A percentile compares a stretch with the other conserved stretches of the same genome.
Evolutionary conservation across 1,284 basidiomycete species (phyloP).

Genomic region (Tylopilus sp.): DNA sequence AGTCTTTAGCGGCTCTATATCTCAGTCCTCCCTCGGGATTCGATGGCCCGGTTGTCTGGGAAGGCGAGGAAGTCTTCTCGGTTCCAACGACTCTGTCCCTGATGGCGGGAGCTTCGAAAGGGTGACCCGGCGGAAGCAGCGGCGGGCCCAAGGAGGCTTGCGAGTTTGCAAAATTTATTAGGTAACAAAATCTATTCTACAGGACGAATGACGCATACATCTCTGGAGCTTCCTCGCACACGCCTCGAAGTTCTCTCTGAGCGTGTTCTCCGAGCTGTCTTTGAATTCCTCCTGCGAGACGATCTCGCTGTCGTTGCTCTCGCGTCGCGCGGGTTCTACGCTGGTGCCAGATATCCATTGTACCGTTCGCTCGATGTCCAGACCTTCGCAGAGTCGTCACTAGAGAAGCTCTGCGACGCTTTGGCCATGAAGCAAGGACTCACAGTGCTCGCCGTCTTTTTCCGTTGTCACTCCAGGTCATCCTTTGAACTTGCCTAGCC

Average conservation of each 20-base stretch:
- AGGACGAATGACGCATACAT: neutral
- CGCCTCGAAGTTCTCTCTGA: constrained; percentile 16
- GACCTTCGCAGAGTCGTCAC: constrained; percentile 8
- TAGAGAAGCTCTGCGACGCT: constrained; percentile 17
- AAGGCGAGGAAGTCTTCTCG: constrained; percentile 30
- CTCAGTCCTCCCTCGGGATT: constrained; percentile 32
- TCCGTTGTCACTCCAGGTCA: constrained; percentile 26
- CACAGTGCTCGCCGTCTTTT: constrained; percentile 23
- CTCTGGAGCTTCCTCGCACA: neutral
- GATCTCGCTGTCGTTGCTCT: constrained; percentile 22
- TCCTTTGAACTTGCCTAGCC: constrained; percentile 6
- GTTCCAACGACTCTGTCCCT: constrained; percentile 11
- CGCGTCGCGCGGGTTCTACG: constrained; percentile 22
- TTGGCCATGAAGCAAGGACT: constrained; percentile 20
- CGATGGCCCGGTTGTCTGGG: constrained; percentile 33
- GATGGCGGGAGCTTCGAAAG: constrained; percentile 12
- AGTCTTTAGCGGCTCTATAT: constrained; percentile 21
- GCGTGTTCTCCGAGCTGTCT: constrained; percentile 19
- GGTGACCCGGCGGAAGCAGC: neutral
- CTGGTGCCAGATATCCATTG: constrained; percentile 19
- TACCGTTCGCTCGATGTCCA: constrained; percentile 25
- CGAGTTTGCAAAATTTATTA: constrained; percentile 22
- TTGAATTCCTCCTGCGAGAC: constrained; percentile 18
- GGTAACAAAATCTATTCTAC: constrained; percentile 4
- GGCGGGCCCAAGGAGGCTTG: constrained; percentile 3